These are phyloP conservation scores for Poa pratensis DNA, from an alignment of 176 grass and related monocot species.

Conservation along the genomic window DNA sequence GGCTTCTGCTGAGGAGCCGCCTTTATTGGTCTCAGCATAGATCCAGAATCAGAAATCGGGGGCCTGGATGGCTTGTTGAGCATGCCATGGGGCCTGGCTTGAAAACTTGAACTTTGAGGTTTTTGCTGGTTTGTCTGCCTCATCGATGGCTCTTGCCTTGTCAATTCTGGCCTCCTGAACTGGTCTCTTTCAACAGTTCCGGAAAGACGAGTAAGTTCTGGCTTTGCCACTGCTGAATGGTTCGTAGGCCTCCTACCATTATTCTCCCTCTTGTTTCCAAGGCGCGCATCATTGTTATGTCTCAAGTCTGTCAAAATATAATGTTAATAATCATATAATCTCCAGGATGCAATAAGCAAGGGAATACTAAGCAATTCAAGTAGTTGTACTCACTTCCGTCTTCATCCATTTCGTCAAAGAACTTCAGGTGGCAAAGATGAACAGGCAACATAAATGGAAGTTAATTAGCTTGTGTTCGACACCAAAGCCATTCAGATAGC, in stretches of 20 bases:
- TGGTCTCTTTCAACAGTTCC: conserved; percentile 43
- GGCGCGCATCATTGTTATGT: conserved; percentile 37
- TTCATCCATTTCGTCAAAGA: conserved; percentile 97
- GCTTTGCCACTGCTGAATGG: conserved; percentile 39
- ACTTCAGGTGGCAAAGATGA: conserved; percentile 45
- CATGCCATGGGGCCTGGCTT: conserved; percentile 37
- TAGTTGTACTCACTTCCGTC: conserved; percentile 88
- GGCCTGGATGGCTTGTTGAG: conserved; percentile 49
- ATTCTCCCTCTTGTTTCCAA: conserved; percentile 52
- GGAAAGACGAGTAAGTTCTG: conserved; percentile 32
- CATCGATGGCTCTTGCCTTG: conserved; percentile 43
- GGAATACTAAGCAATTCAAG: conserved; percentile 4
- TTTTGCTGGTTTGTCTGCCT: conserved; percentile 60
- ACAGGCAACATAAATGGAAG: neutral
- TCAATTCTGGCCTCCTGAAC: conserved; percentile 48
- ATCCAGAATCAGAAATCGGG: conserved; percentile 46
- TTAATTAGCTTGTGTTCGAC: conserved; percentile 34
- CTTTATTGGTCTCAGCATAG: conserved; percentile 45
- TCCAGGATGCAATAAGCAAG: neutral
- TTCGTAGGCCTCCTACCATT: conserved; percentile 31
- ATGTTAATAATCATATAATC: conserved; percentile 27
- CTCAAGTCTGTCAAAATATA: conserved; percentile 64
- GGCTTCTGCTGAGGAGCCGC: conserved; percentile 49
- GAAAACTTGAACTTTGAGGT: conserved; percentile 43
- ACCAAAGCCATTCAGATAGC: conserved; percentile 34